These are phyloP conservation scores for Ustanciosporium gigantosporum DNA, from an alignment of 1,284 basidiomycete genomes.

Conservation along the genomic window DNA sequence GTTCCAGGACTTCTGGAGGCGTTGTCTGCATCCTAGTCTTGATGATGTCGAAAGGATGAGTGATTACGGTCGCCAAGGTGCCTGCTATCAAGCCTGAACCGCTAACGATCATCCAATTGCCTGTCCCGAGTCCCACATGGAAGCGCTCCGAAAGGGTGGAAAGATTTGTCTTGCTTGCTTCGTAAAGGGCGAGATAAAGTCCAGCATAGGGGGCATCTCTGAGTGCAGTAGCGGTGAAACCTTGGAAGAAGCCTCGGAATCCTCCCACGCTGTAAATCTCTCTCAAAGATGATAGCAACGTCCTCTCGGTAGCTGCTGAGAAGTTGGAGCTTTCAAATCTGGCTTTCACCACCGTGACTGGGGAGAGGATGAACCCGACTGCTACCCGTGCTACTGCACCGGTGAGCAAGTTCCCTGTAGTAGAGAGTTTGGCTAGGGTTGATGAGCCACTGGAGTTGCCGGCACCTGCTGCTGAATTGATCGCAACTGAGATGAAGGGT, in stretches of 20 bases:
- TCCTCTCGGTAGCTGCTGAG: slow-evolving; percentile 44
- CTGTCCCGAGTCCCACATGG: slow-evolving; percentile 21
- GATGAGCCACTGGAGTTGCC: slow-evolving; percentile 15
- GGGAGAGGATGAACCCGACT: slow-evolving; percentile 87
- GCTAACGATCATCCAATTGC: slow-evolving; percentile 48
- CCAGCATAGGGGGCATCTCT: slow-evolving; percentile 96
- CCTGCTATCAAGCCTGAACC: slow-evolving; percentile 48
- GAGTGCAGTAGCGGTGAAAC: slow-evolving; percentile 84
- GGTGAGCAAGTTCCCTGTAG: slow-evolving; percentile 81
- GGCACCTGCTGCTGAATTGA: slow-evolving; percentile 59
- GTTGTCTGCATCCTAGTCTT: slow-evolving; percentile 60
- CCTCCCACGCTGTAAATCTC: slow-evolving; percentile 71
- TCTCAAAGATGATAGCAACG: slow-evolving; percentile 42
- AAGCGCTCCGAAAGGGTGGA: slow-evolving; percentile 6
- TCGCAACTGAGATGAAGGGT: slow-evolving; percentile 46
- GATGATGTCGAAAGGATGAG: slow-evolving; percentile 60
- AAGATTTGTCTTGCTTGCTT: slow-evolving; percentile 47
- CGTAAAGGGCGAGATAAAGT: slow-evolving; percentile 88
- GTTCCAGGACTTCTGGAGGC: slow-evolving; percentile 14
- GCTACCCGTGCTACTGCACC: slow-evolving; percentile 82
- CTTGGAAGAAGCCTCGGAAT: slow-evolving; percentile 80
- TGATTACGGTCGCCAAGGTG: slow-evolving; percentile 54
- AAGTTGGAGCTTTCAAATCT: slow-evolving; percentile 63
- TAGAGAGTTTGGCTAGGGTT: slow-evolving; percentile 68
- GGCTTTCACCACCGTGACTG: slow-evolving; percentile 91